Conservation (phyloP, 1,284 basidiomycete genomes). For the Fomitopsis betulina region DNA sequence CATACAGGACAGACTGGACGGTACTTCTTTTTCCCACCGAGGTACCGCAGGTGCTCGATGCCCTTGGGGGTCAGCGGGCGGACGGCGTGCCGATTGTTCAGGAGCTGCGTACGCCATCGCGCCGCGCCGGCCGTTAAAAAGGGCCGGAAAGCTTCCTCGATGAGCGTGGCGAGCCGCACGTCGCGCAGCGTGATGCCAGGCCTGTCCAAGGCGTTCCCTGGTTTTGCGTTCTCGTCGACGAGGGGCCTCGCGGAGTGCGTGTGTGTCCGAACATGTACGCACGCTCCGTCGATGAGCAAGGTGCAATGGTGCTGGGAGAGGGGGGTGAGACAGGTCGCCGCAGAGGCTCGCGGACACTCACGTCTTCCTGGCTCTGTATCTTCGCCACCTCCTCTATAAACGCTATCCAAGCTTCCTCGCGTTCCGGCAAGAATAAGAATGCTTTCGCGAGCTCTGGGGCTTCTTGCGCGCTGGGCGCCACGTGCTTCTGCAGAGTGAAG, state of each 20-base stretch:
- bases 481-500: conserved; percentile 3
- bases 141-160: conserved; percentile 7
- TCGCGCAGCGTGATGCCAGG: conserved; percentile 50
- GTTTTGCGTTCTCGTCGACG: conserved; percentile 5
- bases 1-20: neutral
- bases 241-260: conserved; percentile 29
- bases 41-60: neutral
- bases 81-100: neutral
- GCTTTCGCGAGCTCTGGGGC: conserved; percentile 20
- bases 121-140: neutral
- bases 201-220: conserved; percentile 1
- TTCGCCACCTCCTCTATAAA: conserved; percentile 26
- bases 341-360: conserved; percentile 18
- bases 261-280: conserved; percentile 11
- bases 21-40: neutral
- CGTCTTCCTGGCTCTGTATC: conserved; percentile 27
- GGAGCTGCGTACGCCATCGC: neutral
- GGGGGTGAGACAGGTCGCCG: neutral
- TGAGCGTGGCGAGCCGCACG: conserved; percentile 39
- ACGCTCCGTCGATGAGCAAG: neutral
- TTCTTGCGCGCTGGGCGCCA: neutral
- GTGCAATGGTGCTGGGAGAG: conserved; percentile 9
- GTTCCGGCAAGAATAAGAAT: conserved; percentile 23
- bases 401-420: conserved; percentile 19
- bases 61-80: neutral